These are phyloP conservation scores for Solanum chacoense DNA, from an alignment of 305 asterid species.

Conservation along the genomic window DNA sequence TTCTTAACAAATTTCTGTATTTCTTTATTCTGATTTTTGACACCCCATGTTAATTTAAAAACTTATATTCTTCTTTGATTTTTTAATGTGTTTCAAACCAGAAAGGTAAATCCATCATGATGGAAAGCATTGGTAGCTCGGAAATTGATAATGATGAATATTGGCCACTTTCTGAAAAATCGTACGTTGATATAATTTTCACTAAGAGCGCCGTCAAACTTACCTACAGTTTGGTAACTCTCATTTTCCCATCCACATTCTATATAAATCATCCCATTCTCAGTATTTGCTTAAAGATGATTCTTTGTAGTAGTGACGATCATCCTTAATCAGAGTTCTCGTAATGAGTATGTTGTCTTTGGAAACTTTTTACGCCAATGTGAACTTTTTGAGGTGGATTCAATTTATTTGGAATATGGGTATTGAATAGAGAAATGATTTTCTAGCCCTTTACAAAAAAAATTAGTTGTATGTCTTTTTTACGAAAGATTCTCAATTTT, in stretches of 20 bases:
- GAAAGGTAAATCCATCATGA: neutral
- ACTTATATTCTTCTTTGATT: neutral
- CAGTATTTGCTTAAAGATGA: neutral
- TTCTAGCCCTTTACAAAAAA: neutral
- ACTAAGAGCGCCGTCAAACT: slow-evolving; percentile 3
- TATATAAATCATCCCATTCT: neutral
- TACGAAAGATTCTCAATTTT: neutral
- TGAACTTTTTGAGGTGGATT: neutral
- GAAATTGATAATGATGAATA: slow-evolving; percentile 10
- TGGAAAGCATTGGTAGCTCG: neutral
- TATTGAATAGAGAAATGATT: neutral
- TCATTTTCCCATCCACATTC: neutral
- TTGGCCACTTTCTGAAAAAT: slow-evolving; percentile 17
- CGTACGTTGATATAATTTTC: slow-evolving; percentile 12
- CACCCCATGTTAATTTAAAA: neutral
- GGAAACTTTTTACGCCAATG: neutral
- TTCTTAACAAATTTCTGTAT: neutral
- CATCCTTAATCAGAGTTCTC: neutral
- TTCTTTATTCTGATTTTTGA: neutral
- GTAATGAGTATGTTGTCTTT: neutral
- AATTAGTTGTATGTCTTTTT: neutral
- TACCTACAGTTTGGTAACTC: slow-evolving; percentile 10
- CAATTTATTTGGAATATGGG: neutral
- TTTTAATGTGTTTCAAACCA: neutral
- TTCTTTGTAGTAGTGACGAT: neutral